Conservation (phyloP, 805 yeast genomes). For the Priceomyces haplophilus region DNA sequence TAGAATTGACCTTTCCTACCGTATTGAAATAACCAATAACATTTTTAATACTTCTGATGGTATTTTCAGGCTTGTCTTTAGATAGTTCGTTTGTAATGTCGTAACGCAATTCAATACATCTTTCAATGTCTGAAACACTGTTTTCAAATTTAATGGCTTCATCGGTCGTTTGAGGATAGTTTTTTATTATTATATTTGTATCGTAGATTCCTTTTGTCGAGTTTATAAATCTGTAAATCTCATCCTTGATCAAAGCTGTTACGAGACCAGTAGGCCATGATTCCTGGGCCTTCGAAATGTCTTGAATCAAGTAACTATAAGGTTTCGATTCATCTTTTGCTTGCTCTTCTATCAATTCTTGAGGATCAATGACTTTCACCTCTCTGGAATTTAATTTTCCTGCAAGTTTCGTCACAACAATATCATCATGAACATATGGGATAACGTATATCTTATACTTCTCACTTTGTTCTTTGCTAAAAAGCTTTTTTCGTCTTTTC, state of each 20-base stretch:
- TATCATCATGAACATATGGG: constrained; percentile 27
- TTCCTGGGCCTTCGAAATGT: constrained; percentile 26
- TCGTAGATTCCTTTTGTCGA: constrained; percentile 37
- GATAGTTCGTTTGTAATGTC: constrained; percentile 25
- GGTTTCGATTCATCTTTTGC: constrained; percentile 40
- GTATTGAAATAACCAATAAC: constrained; percentile 64
- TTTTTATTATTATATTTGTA: constrained; percentile 49
- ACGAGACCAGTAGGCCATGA: constrained; percentile 45
- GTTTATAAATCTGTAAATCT: constrained; percentile 31
- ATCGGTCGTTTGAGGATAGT: constrained; percentile 59
- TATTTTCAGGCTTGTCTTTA: constrained; percentile 15
- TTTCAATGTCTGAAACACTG: constrained; percentile 52
- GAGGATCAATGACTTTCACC: constrained; percentile 50
- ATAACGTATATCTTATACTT: constrained; percentile 42
- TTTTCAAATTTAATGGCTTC: constrained; percentile 75
- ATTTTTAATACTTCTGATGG: constrained; percentile 35
- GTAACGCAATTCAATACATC: constrained; percentile 34
- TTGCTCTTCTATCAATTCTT: constrained; percentile 45
- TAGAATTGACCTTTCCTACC: constrained; percentile 47
- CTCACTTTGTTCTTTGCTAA: constrained; percentile 33
- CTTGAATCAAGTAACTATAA: constrained; percentile 53
- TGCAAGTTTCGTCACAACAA: constrained; percentile 17
- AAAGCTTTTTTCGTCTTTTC: constrained; percentile 46
- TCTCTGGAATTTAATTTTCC: constrained; percentile 17
- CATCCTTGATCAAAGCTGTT: constrained; percentile 47